A percentile compares a stretch with the other conserved stretches of the same genome.
Conservation (phyloP, 2,329 filamentous ascomycete genomes). For the Magnaporthiopsis rhizophila region DNA sequence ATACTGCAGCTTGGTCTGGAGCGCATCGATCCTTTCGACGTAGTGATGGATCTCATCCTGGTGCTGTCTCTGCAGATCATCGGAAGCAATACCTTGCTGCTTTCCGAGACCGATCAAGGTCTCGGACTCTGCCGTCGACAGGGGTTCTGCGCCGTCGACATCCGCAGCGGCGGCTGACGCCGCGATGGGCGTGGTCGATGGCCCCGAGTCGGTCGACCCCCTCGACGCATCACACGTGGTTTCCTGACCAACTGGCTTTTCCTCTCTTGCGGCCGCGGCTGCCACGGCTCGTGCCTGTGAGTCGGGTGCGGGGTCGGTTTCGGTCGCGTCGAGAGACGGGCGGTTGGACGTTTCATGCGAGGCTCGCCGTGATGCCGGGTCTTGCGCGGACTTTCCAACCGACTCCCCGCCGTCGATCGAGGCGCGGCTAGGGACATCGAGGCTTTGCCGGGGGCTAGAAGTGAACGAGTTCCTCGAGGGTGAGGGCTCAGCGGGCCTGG, state of each 20-base stretch:
- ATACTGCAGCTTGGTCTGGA: slow-evolving; percentile 87
- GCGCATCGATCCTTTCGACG: slow-evolving; percentile 81
- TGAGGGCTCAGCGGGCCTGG: slow-evolving; percentile 34
- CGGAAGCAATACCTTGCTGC: slow-evolving; percentile 27
- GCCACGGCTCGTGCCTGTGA: background rate
- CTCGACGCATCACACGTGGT: background rate
- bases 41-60: slow-evolving; percentile 79
- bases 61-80: slow-evolving; percentile 43
- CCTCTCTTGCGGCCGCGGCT: background rate
- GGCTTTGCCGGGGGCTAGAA: slow-evolving; percentile 33
- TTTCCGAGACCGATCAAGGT: slow-evolving; percentile 7
- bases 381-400: slow-evolving; percentile 9
- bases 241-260: background rate
- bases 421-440: slow-evolving; percentile 24
- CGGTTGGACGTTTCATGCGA: slow-evolving; percentile 14
- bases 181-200: background rate
- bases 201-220: background rate
- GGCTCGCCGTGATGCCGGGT: background rate
- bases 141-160: background rate
- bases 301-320: background rate
- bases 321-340: slow-evolving; percentile 8
- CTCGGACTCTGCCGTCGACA: background rate
- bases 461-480: slow-evolving; percentile 32
- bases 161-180: background rate
- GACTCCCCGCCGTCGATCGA: slow-evolving; percentile 22